phyloP scores from a whole-genome alignment of 495 filamentous ascomycete genomes.

The Geoglossum glabrum region DNA sequence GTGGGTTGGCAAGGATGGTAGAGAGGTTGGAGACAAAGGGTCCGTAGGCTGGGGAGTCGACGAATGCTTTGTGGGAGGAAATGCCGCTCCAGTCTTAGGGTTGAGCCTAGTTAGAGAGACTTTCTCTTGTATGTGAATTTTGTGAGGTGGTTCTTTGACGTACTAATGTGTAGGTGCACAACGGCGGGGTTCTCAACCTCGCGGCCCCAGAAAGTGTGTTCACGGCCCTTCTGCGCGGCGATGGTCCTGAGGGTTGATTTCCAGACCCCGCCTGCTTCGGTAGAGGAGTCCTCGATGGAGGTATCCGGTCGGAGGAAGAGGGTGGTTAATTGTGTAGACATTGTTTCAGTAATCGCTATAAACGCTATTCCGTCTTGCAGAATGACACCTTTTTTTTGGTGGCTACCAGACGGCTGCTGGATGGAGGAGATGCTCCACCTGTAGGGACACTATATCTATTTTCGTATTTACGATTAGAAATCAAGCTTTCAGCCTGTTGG shows the following conservation, averaged over 20 bases:
- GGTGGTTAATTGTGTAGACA: neutral
- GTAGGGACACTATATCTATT: too few species aligned
- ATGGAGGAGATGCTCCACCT: too few species aligned
- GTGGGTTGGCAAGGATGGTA: constrained; percentile 3
- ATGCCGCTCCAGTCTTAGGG: neutral
- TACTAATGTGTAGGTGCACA: constrained; percentile 10
- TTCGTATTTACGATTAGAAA: too few species aligned
- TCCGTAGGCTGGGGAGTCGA: constrained; percentile 6
- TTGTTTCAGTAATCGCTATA: too few species aligned
- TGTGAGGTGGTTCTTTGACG: neutral
- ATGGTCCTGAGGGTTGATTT: constrained; percentile 5
- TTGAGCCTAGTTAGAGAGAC: neutral
- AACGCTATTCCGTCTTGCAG: neutral
- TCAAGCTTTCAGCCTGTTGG: too few species aligned
- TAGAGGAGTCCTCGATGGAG: neutral
- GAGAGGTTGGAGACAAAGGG: constrained; percentile 4
- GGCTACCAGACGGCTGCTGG: too few species aligned
- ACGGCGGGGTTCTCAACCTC: constrained; percentile 11
- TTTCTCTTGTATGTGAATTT: too few species aligned
- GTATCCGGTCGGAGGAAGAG: neutral
- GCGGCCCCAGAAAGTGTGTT: constrained; percentile 8
- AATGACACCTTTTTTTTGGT: neutral
- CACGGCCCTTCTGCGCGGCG: constrained; percentile 3
- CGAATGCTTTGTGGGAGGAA: constrained; percentile 6
- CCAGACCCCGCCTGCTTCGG: constrained; percentile 5